Conservation (phyloP, 1,284 basidiomycete genomes). For the Ganoderma boninense region DNA sequence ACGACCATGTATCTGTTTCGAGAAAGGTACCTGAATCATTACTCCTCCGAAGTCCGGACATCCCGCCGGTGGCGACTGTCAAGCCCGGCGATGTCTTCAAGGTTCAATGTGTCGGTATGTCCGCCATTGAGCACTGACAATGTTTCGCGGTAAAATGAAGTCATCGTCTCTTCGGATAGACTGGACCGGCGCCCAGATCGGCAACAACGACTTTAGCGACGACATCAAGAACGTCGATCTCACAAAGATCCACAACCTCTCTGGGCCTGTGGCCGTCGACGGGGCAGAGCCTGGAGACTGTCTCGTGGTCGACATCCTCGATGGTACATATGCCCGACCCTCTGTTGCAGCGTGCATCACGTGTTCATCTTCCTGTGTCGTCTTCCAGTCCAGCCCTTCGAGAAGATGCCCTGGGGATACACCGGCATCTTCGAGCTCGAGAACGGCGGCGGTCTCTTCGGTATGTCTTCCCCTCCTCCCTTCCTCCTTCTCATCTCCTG, state of each 20-base stretch:
- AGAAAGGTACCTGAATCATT: not conserved
- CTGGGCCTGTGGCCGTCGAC: conserved; percentile 78
- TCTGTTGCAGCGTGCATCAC: not conserved
- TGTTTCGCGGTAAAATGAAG: conserved; percentile 18
- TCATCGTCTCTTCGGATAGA: conserved; percentile 46
- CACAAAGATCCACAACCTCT: conserved; percentile 75
- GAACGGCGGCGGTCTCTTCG: conserved; percentile 81
- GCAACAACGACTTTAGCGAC: conserved; percentile 79
- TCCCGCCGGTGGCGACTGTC: conserved; percentile 69
- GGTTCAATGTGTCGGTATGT: conserved; percentile 73
- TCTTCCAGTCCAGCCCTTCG: conserved; percentile 67
- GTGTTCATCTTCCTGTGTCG: not conserved
- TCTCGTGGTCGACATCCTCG: conserved; percentile 80
- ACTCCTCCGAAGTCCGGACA: conserved; percentile 60
- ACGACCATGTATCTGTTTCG: not conserved
- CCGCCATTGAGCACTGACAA: not conserved
- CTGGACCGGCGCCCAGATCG: conserved; percentile 81
- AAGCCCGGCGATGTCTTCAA: conserved; percentile 80
- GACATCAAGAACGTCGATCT: conserved; percentile 75
- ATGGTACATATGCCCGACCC: conserved; percentile 50
- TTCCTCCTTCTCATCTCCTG: not conserved
- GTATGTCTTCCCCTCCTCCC: conserved; percentile 42
- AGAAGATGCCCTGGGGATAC: conserved; percentile 85
- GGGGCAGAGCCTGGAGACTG: conserved; percentile 84
- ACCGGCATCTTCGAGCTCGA: conserved; percentile 80